These are phyloP conservation scores for Salvia miltiorrhiza DNA, from an alignment of 257 asterid species.

Conservation along the genomic window DNA sequence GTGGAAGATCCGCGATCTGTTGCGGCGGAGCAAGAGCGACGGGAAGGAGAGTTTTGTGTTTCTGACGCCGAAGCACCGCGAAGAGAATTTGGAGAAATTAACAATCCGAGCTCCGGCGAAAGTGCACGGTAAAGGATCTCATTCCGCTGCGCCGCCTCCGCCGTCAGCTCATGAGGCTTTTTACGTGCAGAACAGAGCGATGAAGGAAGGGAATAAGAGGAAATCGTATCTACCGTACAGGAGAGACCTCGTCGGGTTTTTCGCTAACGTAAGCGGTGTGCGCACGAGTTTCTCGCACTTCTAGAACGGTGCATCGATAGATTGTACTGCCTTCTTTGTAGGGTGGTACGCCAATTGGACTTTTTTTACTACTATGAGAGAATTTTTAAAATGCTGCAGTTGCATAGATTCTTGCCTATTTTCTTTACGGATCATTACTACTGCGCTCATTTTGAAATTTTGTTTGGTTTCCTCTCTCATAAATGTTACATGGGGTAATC, in stretches of 20 bases:
- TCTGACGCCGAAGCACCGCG: conserved; percentile 47
- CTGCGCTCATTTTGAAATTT: neutral
- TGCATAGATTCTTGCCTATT: conserved; percentile 9
- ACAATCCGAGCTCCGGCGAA: neutral
- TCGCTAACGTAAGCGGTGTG: conserved; percentile 46
- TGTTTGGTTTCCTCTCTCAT: no score
- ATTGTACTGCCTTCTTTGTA: conserved; percentile 19
- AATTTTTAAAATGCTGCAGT: neutral
- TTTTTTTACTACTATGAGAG: neutral
- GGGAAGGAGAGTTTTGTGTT: conserved; percentile 64
- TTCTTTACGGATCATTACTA: neutral
- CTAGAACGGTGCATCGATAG: conserved; percentile 13
- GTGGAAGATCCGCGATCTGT: conserved; percentile 68
- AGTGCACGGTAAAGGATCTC: conserved; percentile 15
- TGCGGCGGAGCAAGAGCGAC: conserved; percentile 86
- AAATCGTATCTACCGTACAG: conserved; percentile 69
- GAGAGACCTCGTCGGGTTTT: conserved; percentile 60
- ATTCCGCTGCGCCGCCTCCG: conserved; percentile 3
- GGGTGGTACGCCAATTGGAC: conserved; percentile 20
- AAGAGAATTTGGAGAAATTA: conserved; percentile 19
- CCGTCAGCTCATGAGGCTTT: conserved; percentile 54
- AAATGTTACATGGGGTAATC: neutral
- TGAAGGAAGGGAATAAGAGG: conserved; percentile 42
- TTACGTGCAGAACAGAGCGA: conserved; percentile 42
- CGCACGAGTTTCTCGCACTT: conserved; percentile 36